phyloP scores from a whole-genome alignment of 2,329 filamentous ascomycete genomes.

The Xylaria sp. region DNA sequence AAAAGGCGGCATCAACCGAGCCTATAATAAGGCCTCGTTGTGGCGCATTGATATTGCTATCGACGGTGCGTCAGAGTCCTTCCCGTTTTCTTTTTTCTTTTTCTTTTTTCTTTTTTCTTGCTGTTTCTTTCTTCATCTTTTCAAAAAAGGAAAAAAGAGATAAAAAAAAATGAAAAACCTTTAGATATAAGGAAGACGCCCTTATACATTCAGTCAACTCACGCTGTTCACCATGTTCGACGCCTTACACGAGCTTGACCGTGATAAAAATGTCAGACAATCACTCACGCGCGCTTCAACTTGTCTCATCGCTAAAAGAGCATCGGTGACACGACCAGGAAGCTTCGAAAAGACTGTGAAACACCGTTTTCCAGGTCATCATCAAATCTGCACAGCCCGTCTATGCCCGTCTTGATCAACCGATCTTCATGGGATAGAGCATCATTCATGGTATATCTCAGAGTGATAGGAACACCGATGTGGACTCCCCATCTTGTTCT shows the following conservation, averaged over 20 bases:
- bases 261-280: background rate
- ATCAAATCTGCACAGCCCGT: no score
- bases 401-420: no score
- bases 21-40: background rate
- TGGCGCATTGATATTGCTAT: background rate
- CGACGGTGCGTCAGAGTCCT: background rate
- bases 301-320: background rate
- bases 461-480: no score
- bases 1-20: background rate
- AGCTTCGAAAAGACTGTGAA: no score
- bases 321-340: no score
- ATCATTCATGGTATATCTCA: no score
- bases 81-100: background rate
- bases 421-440: no score
- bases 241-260: background rate
- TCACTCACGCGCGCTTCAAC: background rate
- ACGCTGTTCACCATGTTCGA: background rate
- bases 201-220: background rate
- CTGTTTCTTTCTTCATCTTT: background rate
- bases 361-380: no score
- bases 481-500: no score
- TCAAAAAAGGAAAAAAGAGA: no score
- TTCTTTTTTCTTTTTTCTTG: background rate
- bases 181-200: no score
- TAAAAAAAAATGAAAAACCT: no score